phyloP scores from a whole-genome alignment of 352 stramenopile species.

The Elongisporangium anandrum region DNA sequence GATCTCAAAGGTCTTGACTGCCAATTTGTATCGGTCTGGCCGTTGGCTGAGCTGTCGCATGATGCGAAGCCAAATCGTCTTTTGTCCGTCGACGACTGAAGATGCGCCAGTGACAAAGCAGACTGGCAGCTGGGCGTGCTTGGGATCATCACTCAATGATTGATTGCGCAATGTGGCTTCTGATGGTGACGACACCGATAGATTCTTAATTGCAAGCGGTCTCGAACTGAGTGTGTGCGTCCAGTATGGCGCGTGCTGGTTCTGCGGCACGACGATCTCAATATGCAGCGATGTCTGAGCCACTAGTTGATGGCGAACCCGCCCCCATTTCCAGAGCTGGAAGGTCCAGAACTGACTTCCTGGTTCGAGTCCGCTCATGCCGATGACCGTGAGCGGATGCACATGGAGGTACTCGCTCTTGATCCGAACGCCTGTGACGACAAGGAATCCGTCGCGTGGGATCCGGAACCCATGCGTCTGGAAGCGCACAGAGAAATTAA shows the following conservation, averaged over 20 bases:
- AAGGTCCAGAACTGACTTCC: conserved; percentile 48
- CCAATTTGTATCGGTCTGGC: conserved; percentile 12
- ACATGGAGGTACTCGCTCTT: conserved; percentile 10
- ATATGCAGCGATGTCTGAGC: conserved; percentile 24
- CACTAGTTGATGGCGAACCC: background rate
- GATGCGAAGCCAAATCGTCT: conserved; percentile 56
- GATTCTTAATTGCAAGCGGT: too few species aligned
- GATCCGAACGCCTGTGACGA: conserved; percentile 32
- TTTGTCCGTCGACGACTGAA: conserved; percentile 42
- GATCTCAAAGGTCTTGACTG: conserved; percentile 31
- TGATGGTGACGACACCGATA: too few species aligned
- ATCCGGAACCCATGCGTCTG: conserved; percentile 17
- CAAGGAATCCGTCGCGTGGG: conserved; percentile 32
- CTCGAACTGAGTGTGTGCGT: conserved; percentile 24
- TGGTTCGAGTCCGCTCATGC: conserved; percentile 23
- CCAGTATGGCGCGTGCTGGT: conserved; percentile 14
- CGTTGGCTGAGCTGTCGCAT: conserved; percentile 21
- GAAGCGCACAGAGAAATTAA: conserved; percentile 20
- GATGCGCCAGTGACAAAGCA: conserved; percentile 30
- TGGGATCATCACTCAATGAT: too few species aligned
- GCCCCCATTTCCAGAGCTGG: conserved; percentile 14
- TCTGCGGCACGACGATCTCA: conserved; percentile 33
- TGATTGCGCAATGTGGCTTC: too few species aligned
- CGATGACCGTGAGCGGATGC: background rate
- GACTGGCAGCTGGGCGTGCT: conserved; percentile 13